Evolutionary conservation across 495 filamentous ascomycete genomes (phyloP).

Genomic region (Neurospora terricola): DNA sequence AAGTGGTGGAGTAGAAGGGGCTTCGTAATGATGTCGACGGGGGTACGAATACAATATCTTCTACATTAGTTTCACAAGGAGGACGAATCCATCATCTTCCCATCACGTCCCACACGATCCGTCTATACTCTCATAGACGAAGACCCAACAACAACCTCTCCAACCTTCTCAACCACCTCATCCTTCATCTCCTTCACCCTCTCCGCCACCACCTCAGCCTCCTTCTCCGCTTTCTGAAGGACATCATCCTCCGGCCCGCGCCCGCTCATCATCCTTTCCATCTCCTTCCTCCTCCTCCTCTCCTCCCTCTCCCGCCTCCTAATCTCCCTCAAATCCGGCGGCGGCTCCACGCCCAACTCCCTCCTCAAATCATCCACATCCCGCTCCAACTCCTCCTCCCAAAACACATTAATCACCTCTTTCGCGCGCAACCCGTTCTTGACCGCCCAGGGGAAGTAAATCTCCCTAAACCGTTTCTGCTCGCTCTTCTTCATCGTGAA

Average conservation of each 20-base stretch:
- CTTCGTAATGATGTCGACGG: neutral
- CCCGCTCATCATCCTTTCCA: slow-evolving; percentile 7
- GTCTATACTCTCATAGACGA: neutral
- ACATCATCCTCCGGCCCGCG: neutral
- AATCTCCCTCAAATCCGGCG: slow-evolving; percentile 79
- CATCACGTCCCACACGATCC: neutral
- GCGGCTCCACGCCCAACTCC: slow-evolving; percentile 73
- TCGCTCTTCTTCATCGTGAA: slow-evolving; percentile 70
- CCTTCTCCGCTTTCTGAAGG: neutral
- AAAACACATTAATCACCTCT: slow-evolving; percentile 94
- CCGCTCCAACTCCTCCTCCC: slow-evolving; percentile 89
- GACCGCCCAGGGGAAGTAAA: slow-evolving; percentile 87
- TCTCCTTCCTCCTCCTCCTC: slow-evolving; percentile 55
- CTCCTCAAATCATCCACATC: slow-evolving; percentile 66
- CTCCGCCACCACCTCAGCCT: neutral
- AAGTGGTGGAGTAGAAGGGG: neutral
- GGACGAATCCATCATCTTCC: neutral
- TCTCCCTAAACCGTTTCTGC: slow-evolving; percentile 56
- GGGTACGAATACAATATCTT: neutral
- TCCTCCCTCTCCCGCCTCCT: slow-evolving; percentile 58
- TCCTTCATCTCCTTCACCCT: neutral
- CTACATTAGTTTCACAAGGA: neutral
- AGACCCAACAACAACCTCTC: neutral
- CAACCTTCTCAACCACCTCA: neutral
- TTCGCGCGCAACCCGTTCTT: slow-evolving; percentile 64